phyloP scores from a whole-genome alignment of 257 asterid genomes.

The Handroanthus guayacan region DNA sequence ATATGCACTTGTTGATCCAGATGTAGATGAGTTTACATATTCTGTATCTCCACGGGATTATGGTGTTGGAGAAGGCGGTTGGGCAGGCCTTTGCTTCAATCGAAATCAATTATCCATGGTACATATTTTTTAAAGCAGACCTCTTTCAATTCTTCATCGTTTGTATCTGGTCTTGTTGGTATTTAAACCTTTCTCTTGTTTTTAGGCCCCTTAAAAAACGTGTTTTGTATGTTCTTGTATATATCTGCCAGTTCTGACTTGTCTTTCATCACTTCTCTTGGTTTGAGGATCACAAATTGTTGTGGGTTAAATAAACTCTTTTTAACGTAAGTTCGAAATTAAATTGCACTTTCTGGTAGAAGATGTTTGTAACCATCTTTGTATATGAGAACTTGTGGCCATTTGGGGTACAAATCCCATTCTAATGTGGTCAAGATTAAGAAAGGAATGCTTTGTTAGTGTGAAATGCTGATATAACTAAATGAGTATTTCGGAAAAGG shows the following conservation, averaged over 20 bases:
- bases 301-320: too few relatives aligned
- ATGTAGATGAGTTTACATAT: constrained; percentile 65
- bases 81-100: constrained; percentile 92
- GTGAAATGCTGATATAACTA: constrained; percentile 5
- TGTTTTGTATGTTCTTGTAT: constrained; percentile 14
- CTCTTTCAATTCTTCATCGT: constrained; percentile 4
- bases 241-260: constrained; percentile 7
- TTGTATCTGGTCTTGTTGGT: constrained; percentile 19
- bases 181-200: constrained; percentile 4
- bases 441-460: background rate
- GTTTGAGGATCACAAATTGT: constrained; percentile 8
- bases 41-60: constrained; percentile 81
- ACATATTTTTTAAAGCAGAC: constrained; percentile 32
- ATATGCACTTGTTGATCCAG: constrained; percentile 41
- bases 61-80: constrained; percentile 94
- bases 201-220: background rate
- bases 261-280: constrained; percentile 21
- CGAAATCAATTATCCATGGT: constrained; percentile 86
- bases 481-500: background rate
- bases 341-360: background rate
- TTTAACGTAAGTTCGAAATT: background rate
- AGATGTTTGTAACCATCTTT: background rate
- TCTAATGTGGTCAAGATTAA: constrained; percentile 3
- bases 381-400: background rate
- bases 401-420: background rate